Percentiles rank a stretch among this genome's conserved stretches.
Conservation (phyloP, 306 rosid species). For the Crotalaria pallida region DNA sequence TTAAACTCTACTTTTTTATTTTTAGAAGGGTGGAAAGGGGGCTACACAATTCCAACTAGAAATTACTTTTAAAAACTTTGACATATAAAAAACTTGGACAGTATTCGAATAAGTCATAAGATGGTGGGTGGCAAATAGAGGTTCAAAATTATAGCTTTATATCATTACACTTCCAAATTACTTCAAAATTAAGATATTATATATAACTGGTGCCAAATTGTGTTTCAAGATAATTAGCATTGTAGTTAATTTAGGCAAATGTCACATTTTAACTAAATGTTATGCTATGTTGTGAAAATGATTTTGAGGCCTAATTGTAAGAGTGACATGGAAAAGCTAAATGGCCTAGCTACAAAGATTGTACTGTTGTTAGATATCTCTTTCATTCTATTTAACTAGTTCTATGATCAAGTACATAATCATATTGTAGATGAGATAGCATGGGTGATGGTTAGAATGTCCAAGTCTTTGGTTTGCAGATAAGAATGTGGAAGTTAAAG, state of each 20-base stretch:
- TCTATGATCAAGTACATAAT: background rate
- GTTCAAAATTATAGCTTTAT: background rate
- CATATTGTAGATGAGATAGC: conserved; percentile 22
- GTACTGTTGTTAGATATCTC: background rate
- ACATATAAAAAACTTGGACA: too few relatives aligned
- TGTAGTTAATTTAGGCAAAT: background rate
- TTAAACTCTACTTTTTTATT: background rate
- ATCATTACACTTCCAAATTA: background rate
- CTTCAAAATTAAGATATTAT: too few relatives aligned
- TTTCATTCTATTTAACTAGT: conserved; percentile 1
- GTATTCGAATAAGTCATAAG: too few relatives aligned
- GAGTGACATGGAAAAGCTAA: conserved; percentile 11
- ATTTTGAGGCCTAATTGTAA: conserved; percentile 1
- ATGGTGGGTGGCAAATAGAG: background rate
- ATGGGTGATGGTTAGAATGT: conserved; percentile 29
- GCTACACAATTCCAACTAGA: too few relatives aligned
- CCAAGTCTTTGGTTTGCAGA: conserved; percentile 27
- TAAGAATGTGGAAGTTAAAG: background rate
- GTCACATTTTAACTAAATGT: background rate
- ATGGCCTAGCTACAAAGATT: conserved; percentile 4
- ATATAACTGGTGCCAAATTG: background rate
- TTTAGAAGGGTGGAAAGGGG: too few relatives aligned
- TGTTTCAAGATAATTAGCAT: background rate
- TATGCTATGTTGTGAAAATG: background rate
- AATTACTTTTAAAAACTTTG: too few relatives aligned